Evolutionary conservation across 2,329 filamentous ascomycete species (phyloP).

Genomic region (Dryadomyces quercivorus): DNA sequence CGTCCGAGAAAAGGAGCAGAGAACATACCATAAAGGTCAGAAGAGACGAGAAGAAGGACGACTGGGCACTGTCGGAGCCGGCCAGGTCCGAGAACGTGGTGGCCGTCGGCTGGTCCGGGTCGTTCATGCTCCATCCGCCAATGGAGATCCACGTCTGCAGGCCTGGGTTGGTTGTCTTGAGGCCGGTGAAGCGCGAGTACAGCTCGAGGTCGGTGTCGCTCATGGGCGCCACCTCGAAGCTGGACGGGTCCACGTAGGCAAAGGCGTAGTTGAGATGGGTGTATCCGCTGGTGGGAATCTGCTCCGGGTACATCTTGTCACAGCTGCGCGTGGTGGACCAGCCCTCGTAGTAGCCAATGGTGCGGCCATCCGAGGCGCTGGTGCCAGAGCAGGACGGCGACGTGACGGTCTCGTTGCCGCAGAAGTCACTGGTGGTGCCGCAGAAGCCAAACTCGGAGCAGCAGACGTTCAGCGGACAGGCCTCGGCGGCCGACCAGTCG

Average conservation of each 20-base stretch:
- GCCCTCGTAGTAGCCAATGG: constrained; percentile 20
- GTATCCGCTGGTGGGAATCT: constrained; percentile 14
- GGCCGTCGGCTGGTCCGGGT: constrained; percentile 16
- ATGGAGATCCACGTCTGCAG: constrained; percentile 26
- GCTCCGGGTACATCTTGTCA: constrained; percentile 15
- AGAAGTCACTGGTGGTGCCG: constrained; percentile 17
- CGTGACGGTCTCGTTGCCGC: constrained; percentile 6
- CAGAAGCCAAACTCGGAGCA: constrained; percentile 16
- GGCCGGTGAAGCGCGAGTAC: constrained; percentile 17
- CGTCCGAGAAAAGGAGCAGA: no score
- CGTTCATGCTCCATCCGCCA: constrained; percentile 29
- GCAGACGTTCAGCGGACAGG: constrained; percentile 10
- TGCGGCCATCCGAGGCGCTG: constrained; percentile 1
- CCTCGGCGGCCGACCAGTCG: neutral
- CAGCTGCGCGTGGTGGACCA: constrained; percentile 15
- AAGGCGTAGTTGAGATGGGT: constrained; percentile 25
- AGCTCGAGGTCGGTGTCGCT: constrained; percentile 7
- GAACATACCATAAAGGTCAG: constrained; percentile 4
- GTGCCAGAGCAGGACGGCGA: constrained; percentile 5
- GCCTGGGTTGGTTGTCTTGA: constrained; percentile 16
- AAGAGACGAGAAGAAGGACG: constrained; percentile 7
- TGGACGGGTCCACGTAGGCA: constrained; percentile 17
- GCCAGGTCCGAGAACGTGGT: constrained; percentile 16
- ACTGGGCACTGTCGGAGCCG: neutral
- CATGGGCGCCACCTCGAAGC: constrained; percentile 14